Evolutionary conservation across 306 rosid species (phyloP), one percentile per base, ranked within the genome.

Genomic region (Vigna trinervia): DNA sequence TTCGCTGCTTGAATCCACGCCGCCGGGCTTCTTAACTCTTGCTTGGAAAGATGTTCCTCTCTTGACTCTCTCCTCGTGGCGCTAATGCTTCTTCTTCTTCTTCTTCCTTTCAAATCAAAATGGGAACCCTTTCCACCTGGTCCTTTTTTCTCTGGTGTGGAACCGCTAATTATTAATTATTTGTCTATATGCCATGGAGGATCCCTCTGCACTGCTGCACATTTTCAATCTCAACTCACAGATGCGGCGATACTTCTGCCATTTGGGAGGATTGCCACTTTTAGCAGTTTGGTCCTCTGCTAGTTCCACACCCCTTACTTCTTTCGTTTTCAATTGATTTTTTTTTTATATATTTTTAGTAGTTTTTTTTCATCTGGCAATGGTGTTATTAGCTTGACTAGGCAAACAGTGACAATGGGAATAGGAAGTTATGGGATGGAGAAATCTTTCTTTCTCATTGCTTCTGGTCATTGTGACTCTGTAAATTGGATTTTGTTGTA

Each of bases 31-130:
- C 84, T 85, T 95, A 69, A 87, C 97, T 34, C 78, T 95, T 75
- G 96, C 97, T 3, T 95, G 97, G 98, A 92, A 88, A 4, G 89
- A 89, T 36, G 93, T 90, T 23, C 96, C 96, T 28, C 73, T 95
- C 0, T 78, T 95, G 77, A 95, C 96, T 43, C 90, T 95, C 62
- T 95, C 98, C 41, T 90, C 97, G 0, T 95, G 98, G 98, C 97
- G 90, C 79, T 95, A 82, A 88, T 75, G 74, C 73, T 41, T 19
- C 3, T 46, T 51, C 20, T 66, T 15, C 61, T 80, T 34, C 46
- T 1, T 48, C 54, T 50, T 26, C 28, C 28, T 26, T 26, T 26
- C 20, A 69, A 30, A 7, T 36, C 26, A 30, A 13, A 17, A 74
- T 51, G 78, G 83, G 88, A 36, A 36, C 8, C 41, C 41, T 83